Evolutionary conservation across 2,329 filamentous ascomycete species (phyloP).

Genomic region (Fusarium sublunatum): DNA sequence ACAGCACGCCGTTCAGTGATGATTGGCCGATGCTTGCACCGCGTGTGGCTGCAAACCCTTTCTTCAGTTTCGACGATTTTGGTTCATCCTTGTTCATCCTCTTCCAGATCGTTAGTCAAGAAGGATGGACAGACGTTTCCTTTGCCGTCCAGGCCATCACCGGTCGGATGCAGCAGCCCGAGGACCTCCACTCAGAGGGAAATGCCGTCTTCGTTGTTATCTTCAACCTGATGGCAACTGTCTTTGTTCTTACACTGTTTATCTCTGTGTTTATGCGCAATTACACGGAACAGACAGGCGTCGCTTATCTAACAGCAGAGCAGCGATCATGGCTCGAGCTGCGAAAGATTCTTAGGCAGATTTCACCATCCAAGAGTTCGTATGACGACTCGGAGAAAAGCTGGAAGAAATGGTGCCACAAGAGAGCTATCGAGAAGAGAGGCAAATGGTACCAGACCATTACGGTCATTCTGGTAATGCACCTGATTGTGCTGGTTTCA

Average conservation of each 20-base stretch:
- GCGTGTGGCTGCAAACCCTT: conserved; percentile 82
- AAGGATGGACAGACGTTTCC: conserved; percentile 97
- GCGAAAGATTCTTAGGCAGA: conserved; percentile 89
- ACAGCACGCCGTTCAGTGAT: conserved; percentile 76
- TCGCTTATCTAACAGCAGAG: conserved; percentile 94
- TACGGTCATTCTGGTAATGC: conserved; percentile 81
- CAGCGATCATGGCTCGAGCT: conserved; percentile 97
- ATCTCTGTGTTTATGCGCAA: conserved; percentile 99
- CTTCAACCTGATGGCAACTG: conserved; percentile 95
- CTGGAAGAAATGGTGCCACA: conserved; percentile 96
- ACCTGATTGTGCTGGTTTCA: conserved; percentile 83
- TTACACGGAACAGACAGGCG: conserved; percentile 97
- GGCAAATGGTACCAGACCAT: conserved; percentile 90
- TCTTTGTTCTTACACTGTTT: conserved; percentile 96
- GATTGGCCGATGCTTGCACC: conserved; percentile 86
- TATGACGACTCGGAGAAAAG: conserved; percentile 79
- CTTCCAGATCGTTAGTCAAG: conserved; percentile 98
- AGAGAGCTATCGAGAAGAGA: conserved; percentile 91
- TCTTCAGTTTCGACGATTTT: conserved; percentile 94
- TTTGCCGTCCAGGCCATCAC: conserved; percentile 85
- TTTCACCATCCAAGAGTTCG: conserved; percentile 93
- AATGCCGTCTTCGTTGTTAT: conserved; percentile 95
- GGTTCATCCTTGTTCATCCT: conserved; percentile 94
- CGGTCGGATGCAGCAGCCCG: conserved; percentile 78
- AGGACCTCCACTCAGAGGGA: conserved; percentile 75